Percentiles rank a stretch among this genome's conserved stretches.
Conservation (phyloP, 345 rosid genomes). For the Combretum micranthum region DNA sequence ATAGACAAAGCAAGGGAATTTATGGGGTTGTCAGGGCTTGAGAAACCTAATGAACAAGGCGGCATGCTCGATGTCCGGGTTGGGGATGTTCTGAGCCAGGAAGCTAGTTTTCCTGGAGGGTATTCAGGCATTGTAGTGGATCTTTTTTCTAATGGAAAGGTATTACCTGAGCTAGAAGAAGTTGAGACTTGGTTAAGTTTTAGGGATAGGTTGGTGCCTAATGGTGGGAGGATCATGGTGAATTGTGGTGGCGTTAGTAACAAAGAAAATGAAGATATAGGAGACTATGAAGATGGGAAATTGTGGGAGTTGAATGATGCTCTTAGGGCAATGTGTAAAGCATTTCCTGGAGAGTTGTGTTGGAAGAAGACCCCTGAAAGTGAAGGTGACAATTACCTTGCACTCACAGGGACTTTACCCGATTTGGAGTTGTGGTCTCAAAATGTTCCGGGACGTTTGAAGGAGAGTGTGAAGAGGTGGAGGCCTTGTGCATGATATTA, state of each 20-base stretch:
- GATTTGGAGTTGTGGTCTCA: constrained; percentile 61
- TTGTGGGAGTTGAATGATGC: constrained; percentile 50
- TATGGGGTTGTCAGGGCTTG: constrained; percentile 64
- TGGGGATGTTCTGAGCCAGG: constrained; percentile 54
- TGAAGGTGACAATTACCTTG: constrained; percentile 54
- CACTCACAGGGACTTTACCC: constrained; percentile 63
- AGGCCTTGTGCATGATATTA: constrained; percentile 25
- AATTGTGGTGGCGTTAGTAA: constrained; percentile 62
- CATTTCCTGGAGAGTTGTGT: constrained; percentile 66
- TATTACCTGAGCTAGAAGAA: constrained; percentile 58
- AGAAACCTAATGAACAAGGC: constrained; percentile 40
- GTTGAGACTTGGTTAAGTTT: constrained; percentile 62
- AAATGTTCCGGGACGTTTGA: constrained; percentile 39
- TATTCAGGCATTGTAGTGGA: constrained; percentile 80
- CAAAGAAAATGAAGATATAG: constrained; percentile 17
- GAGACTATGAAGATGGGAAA: background rate
- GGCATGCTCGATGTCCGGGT: constrained; percentile 50
- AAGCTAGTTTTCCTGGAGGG: constrained; percentile 20
- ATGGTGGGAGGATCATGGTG: constrained; percentile 66
- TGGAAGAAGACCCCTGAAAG: constrained; percentile 63
- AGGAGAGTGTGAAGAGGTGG: constrained; percentile 57
- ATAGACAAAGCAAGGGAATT: constrained; percentile 58
- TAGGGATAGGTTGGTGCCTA: constrained; percentile 54
- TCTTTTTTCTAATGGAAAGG: constrained; percentile 67
- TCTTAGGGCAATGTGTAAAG: constrained; percentile 48